Evolutionary conservation across 371 early-diverging fungal species (phyloP).

Genomic region (Circinella minor): DNA sequence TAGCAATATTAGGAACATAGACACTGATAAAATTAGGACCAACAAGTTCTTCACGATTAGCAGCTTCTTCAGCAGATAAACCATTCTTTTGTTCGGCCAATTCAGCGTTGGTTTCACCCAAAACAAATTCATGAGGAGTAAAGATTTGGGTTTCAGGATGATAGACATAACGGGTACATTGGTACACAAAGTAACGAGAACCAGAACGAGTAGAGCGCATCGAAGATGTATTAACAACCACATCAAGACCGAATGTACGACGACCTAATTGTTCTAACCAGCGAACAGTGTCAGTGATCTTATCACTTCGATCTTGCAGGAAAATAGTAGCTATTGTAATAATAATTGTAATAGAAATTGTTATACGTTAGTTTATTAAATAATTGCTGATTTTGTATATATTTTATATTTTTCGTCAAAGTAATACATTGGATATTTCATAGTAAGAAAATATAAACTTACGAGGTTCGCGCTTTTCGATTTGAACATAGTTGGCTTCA

Average conservation of each 20-base stretch:
- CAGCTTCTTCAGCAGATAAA: constrained; percentile 61
- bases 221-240: constrained; percentile 42
- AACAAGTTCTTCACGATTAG: constrained; percentile 58
- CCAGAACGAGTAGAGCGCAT: constrained; percentile 56
- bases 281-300: constrained; percentile 25
- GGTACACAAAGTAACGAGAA: constrained; percentile 72
- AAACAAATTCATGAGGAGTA: constrained; percentile 57
- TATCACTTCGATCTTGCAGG: constrained; percentile 45
- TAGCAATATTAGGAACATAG: constrained; percentile 55
- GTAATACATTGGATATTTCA: too few species aligned
- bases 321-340: constrained; percentile 49
- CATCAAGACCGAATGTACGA: constrained; percentile 38
- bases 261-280: constrained; percentile 30
- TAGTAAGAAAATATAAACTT: background rate
- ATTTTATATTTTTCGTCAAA: too few species aligned
- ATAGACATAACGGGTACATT: constrained; percentile 78
- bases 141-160: constrained; percentile 53
- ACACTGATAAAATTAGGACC: constrained; percentile 79
- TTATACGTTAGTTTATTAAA: background rate
- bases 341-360: background rate
- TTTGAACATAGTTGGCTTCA: constrained; percentile 64
- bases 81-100: constrained; percentile 57
- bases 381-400: too few species aligned
- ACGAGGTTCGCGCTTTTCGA: constrained; percentile 60
- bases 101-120: constrained; percentile 59